Evolutionary conservation across 768 basidiomycete species (phyloP).

Genomic region (Suillus placidus): DNA sequence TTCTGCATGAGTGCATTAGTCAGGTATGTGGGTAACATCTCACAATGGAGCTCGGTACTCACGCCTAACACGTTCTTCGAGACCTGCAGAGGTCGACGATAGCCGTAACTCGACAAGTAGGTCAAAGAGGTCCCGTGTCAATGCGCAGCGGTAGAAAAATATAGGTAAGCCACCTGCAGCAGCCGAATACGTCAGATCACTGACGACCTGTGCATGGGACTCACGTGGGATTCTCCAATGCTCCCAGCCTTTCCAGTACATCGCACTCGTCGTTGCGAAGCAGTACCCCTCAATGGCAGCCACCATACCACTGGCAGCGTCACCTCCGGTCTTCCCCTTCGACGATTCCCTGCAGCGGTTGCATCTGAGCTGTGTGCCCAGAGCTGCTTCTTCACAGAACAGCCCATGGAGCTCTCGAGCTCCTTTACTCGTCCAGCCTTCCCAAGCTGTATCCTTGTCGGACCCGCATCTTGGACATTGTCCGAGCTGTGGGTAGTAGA

Average conservation of each 20-base stretch:
- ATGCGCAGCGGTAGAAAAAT: conserved; percentile 22
- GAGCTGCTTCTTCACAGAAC: conserved; percentile 5
- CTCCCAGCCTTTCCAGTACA: conserved; percentile 24
- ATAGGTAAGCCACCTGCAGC: conserved; percentile 19
- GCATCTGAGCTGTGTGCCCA: background rate
- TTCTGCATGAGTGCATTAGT: conserved; percentile 13
- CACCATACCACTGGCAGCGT: no score
- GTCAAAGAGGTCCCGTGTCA: conserved; percentile 27
- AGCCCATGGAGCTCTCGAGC: conserved; percentile 8
- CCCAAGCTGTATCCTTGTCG: background rate
- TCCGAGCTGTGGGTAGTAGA: conserved; percentile 14
- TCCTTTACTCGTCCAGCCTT: conserved; percentile 11
- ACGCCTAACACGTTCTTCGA: conserved; percentile 27
- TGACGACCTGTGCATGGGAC: background rate
- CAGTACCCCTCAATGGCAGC: conserved; percentile 9
- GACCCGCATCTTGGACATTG: background rate
- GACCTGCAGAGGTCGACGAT: conserved; percentile 19
- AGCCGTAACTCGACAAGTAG: conserved; percentile 27
- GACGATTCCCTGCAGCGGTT: background rate
- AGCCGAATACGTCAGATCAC: background rate
- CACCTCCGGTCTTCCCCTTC: background rate
- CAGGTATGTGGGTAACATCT: no score
- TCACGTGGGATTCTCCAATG: conserved; percentile 24
- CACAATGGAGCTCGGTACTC: conserved; percentile 4
- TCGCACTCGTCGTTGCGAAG: conserved; percentile 17